Base-by-base conservation (phyloP, 768 basidiomycete genomes). In the Polyporus arcularius region DNA sequence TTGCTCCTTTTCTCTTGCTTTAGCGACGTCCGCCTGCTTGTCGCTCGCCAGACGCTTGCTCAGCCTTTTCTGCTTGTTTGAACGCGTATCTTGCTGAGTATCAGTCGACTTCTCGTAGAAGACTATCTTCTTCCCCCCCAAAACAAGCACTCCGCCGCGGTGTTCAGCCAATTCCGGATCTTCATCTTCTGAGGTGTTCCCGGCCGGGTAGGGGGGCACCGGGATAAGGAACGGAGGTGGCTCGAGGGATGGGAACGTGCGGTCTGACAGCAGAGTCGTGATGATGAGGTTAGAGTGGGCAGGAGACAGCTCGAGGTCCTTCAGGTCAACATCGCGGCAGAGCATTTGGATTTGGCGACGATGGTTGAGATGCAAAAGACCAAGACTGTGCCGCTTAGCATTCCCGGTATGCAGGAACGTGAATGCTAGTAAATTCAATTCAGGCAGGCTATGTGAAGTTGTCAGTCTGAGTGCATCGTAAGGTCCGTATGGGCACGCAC, bases 361-460 rank as follows among this genome's bases (percentile, higher is more conserved):
- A 66, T 85, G 80, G 70, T 93, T 88, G 9, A 85, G 68, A 65
- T 89, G 83, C 9, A 94, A 73, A 47, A 94, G 85, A 10, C 85
- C 89, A 47, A 96, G 71, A 0, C 80, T 69, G 61, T 82, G 80
- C 16, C 80, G 75, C 38, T 78, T 78, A 15, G 75, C 66, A 4
- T 67, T 61, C 1, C 58, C 60, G 1, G 65, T 61, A 16, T 82
- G 75, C 15, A 94, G 72, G 75, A 94, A 88, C 4, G 83, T 75
- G 41, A 94, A 68, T 5, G 86, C 81, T 31, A 92, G 77, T 7
- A 95, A 73, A 70, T 86, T 92, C 48, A 87, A 72, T 67, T 92
- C 88, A 3, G 83, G 79, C 16, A 91, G 60, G 51, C 90, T 88
- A 14, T 18, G 89, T 60, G 52, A 86, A 85, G 62, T 10, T 51